A percentile compares a stretch with the other conserved stretches of the same genome.
Conservation (phyloP, 306 rosid genomes). For the Ochetophila trinervis region DNA sequence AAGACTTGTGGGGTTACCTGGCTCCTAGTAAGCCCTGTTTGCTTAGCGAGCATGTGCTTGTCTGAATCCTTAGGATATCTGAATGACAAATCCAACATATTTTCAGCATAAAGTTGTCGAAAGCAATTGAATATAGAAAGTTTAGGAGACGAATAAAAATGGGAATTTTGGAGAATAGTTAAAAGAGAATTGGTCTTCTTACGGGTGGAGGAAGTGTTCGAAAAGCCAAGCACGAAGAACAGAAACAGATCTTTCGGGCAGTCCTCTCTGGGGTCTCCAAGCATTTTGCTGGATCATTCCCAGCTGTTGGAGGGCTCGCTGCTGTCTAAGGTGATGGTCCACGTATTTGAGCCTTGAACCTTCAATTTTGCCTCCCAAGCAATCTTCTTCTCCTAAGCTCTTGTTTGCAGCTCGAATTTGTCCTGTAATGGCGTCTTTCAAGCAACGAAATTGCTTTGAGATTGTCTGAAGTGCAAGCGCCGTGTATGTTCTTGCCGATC, state of each 20-base stretch:
- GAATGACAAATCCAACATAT: constrained; percentile 13
- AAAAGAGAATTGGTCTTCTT: constrained; percentile 24
- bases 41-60: constrained; percentile 92
- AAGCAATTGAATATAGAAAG: neutral
- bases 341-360: constrained; percentile 88
- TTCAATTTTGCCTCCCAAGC: constrained; percentile 62
- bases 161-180: neutral
- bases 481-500: constrained; percentile 85
- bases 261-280: constrained; percentile 98
- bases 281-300: constrained; percentile 99
- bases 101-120: neutral
- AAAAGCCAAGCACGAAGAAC: constrained; percentile 99
- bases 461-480: constrained; percentile 86
- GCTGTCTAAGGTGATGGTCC: constrained; percentile 86
- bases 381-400: constrained; percentile 88
- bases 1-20: constrained; percentile 50
- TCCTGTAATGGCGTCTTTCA: constrained; percentile 76
- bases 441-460: constrained; percentile 85
- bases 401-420: constrained; percentile 69
- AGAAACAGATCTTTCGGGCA: constrained; percentile 94
- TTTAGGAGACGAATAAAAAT: neutral
- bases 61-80: constrained; percentile 98
- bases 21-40: constrained; percentile 93
- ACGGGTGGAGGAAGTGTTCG: constrained; percentile 99
- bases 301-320: constrained; percentile 88